Evolutionary conservation across 495 filamentous ascomycete species (phyloP), one percentile per base, ranked within the genome.

Genomic region (Beverwykella pulmonaria): DNA sequence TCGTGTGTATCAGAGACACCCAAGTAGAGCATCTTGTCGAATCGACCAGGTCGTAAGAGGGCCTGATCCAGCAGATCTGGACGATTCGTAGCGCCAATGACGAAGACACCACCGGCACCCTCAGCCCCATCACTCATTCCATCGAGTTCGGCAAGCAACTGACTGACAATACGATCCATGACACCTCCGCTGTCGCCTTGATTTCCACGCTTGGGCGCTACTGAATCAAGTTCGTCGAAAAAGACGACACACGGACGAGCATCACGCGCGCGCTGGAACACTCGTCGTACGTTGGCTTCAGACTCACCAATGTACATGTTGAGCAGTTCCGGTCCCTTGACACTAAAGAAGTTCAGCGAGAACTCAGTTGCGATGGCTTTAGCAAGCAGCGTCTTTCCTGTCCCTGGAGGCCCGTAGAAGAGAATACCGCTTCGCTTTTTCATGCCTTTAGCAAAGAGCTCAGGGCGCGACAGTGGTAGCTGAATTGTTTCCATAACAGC

Each of bases 291-390:
- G 72, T 98, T 98, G 50, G 95, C 95, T 81, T 98, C 94, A 9
- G 92, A 96, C 77, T 98, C 94, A 77, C 94, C 94, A 74, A 98
- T 98, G 73, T 98, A 98, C 94, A 98, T 98, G 73, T 98, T 98
- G 19, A 98, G 86, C 71, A 98, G 77, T 78, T 98, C 94, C 0
- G 94, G 94, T 1, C 94, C 94, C 78, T 99, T 99, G 77, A 99
- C 92, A 54, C 88, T 92, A 85, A 99, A 98, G 83, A 99, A 99
- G 69, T 99, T 99, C 73, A 99, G 84, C 54, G 91, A 95, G 81
- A 97, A 98, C 71, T 98, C 94, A 0, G 95, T 98, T 0, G 94
- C 94, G 72, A 99, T 98, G 41, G 94, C 94, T 79, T 98, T 98
- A 34, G 94, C 94, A 27, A 99, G 85, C 23, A 99, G 79, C 0